Evolutionary conservation across 192 early-diverging fungal genomes (phyloP).

Genomic region (Backusella mclennaniae): DNA sequence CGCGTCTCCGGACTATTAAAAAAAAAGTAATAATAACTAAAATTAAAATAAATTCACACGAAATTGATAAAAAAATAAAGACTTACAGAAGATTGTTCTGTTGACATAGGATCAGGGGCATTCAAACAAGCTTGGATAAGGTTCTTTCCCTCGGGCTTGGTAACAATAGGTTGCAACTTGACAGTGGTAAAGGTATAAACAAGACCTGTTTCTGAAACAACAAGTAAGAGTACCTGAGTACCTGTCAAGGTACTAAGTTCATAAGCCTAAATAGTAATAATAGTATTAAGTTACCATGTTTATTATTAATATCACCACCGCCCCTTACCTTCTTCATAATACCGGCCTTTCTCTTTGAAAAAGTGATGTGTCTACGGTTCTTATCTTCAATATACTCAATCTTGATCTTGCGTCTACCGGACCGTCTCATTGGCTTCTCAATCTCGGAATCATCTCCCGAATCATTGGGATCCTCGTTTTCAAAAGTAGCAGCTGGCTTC

Average conservation of each 20-base stretch:
- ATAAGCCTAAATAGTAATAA: slow-evolving; percentile 59
- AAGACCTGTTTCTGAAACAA: slow-evolving; percentile 92
- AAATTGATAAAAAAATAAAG: not conserved
- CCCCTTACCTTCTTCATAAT: slow-evolving; percentile 90
- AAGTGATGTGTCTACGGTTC: slow-evolving; percentile 88
- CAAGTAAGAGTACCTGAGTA: slow-evolving; percentile 88
- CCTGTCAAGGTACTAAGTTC: slow-evolving; percentile 92
- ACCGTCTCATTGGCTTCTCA: slow-evolving; percentile 59
- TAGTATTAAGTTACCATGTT: too few species aligned
- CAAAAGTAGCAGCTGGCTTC: not conserved
- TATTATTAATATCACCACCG: not conserved
- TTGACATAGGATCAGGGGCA: slow-evolving; percentile 15
- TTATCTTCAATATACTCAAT: slow-evolving; percentile 96
- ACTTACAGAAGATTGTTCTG: not conserved
- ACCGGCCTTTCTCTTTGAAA: slow-evolving; percentile 92
- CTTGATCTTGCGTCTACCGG: slow-evolving; percentile 90
- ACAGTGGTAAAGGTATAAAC: slow-evolving; percentile 95
- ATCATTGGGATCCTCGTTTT: slow-evolving; percentile 45
- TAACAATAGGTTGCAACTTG: slow-evolving; percentile 90
- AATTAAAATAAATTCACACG: not conserved
- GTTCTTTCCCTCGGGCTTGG: slow-evolving; percentile 87
- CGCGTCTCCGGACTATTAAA: slow-evolving; percentile 11
- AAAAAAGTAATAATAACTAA: not conserved
- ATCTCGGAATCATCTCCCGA: slow-evolving; percentile 31
- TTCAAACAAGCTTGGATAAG: slow-evolving; percentile 85